A percentile compares a stretch with the other conserved stretches of the same genome.
Conservation (phyloP, 805 yeast species). For the Nakazawaea sp. region DNA sequence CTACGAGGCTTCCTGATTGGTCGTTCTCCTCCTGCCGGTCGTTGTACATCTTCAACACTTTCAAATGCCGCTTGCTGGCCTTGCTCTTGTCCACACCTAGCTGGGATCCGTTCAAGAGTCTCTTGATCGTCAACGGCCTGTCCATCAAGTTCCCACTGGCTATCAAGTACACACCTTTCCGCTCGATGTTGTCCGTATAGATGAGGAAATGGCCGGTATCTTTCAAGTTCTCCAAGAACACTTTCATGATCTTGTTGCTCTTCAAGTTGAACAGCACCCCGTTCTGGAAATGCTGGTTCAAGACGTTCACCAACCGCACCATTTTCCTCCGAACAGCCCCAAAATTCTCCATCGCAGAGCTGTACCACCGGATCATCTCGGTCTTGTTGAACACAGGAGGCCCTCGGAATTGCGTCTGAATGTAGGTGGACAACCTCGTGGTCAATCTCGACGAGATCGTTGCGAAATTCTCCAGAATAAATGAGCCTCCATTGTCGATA, state of each 20-base stretch:
- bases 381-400: slow-evolving; percentile 38
- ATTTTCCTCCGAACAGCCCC: slow-evolving; percentile 78
- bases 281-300: slow-evolving; percentile 69
- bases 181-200: slow-evolving; percentile 65
- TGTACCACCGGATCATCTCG: slow-evolving; percentile 57
- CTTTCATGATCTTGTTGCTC: slow-evolving; percentile 34
- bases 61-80: slow-evolving; percentile 25
- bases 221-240: slow-evolving; percentile 49
- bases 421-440: slow-evolving; percentile 60
- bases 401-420: slow-evolving; percentile 63
- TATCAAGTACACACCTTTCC: slow-evolving; percentile 71
- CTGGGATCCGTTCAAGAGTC: slow-evolving; percentile 37
- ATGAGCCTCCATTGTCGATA: slow-evolving; percentile 74
- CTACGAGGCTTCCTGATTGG: slow-evolving; percentile 1
- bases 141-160: slow-evolving; percentile 55
- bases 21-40: background rate
- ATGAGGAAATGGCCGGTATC: slow-evolving; percentile 70
- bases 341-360: slow-evolving; percentile 59
- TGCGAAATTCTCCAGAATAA: slow-evolving; percentile 74
- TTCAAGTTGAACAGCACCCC: slow-evolving; percentile 55
- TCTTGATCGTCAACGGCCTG: slow-evolving; percentile 34
- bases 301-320: slow-evolving; percentile 63
- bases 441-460: slow-evolving; percentile 59
- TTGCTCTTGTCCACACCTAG: slow-evolving; percentile 43
- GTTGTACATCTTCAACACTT: slow-evolving; percentile 21